phyloP scores from a whole-genome alignment of 805 yeast species.

The Spathaspora arborariae region DNA sequence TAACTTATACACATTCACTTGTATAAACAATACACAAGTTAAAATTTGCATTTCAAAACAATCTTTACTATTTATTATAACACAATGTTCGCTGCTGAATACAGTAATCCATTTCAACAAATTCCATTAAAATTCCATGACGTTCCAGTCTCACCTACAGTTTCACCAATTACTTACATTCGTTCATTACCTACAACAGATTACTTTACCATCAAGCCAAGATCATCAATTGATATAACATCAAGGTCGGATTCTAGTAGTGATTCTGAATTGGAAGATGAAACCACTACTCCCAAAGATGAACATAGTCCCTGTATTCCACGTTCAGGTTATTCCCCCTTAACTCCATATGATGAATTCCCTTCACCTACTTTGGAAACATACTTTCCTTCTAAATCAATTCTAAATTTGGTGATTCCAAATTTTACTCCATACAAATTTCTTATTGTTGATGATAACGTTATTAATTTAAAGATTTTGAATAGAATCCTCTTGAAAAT shows the following conservation, averaged over 20 bases:
- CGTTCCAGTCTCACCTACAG: not conserved
- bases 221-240: constrained; percentile 3
- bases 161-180: constrained; percentile 1
- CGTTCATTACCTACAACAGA: constrained; percentile 2
- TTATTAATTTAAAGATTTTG: constrained; percentile 36
- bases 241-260: constrained; percentile 4
- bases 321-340: not conserved
- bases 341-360: constrained; percentile 1
- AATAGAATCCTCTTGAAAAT: constrained; percentile 26
- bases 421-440: constrained; percentile 15
- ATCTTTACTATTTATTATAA: not conserved
- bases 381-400: not conserved
- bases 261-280: constrained; percentile 2
- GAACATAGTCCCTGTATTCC: not conserved
- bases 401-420: constrained; percentile 9
- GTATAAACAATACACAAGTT: not conserved
- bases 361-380: not conserved
- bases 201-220: constrained; percentile 9
- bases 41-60: not conserved
- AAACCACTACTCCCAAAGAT: too few relatives aligned
- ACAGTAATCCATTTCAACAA: not conserved
- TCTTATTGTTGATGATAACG: constrained; percentile 40
- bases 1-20: not conserved
- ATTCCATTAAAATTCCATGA: not conserved
- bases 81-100: not conserved